Percentiles rank a stretch among this genome's conserved stretches.
Conservation (phyloP, 2,329 filamentous ascomycete species). For the Fusarium abutilonis region DNA sequence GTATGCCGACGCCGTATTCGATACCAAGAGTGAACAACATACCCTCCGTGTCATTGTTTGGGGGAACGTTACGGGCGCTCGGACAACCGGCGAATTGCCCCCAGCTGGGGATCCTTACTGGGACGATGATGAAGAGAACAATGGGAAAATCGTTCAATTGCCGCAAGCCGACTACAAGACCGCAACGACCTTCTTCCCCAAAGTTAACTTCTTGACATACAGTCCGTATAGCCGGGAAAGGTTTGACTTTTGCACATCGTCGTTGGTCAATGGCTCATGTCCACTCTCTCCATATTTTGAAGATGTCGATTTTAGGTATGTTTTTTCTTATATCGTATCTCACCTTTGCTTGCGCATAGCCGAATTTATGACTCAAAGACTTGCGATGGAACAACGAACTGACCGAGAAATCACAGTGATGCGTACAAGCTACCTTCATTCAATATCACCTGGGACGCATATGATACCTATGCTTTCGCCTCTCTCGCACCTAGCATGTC, state of each 20-base stretch:
- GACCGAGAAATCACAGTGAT: slow-evolving; percentile 41
- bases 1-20: slow-evolving; percentile 78
- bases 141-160: slow-evolving; percentile 80
- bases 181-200: slow-evolving; percentile 77
- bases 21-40: slow-evolving; percentile 67
- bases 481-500: slow-evolving; percentile 79
- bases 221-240: slow-evolving; percentile 65
- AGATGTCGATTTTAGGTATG: slow-evolving; percentile 50
- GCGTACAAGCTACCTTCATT: slow-evolving; percentile 72
- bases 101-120: slow-evolving; percentile 67
- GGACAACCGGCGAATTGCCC: slow-evolving; percentile 67
- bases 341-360: neutral
- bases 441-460: slow-evolving; percentile 76
- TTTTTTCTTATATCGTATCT: neutral
- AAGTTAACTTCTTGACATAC: slow-evolving; percentile 80
- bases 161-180: slow-evolving; percentile 63
- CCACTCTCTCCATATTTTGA: slow-evolving; percentile 80
- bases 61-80: slow-evolving; percentile 87
- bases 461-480: slow-evolving; percentile 85
- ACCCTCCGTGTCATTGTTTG: slow-evolving; percentile 82
- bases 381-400: slow-evolving; percentile 1
- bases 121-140: slow-evolving; percentile 66
- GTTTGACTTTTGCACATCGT: slow-evolving; percentile 72
- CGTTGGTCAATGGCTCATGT: slow-evolving; percentile 70
- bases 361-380: neutral